These are phyloP conservation scores for Musa troglodytarum DNA, from an alignment of 176 grass and related monocot species.

Conservation along the genomic window DNA sequence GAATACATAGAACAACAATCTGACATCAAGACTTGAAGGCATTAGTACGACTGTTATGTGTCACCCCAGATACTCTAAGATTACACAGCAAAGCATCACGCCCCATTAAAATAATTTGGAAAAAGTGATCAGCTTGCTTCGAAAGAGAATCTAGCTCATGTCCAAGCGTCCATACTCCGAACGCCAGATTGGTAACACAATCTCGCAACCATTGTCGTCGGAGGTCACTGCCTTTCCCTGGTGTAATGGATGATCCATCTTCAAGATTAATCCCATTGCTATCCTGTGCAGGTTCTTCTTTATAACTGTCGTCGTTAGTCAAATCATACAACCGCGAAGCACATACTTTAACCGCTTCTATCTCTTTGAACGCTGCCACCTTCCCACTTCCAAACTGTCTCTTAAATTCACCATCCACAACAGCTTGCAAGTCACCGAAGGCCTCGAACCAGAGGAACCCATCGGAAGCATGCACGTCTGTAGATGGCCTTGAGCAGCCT, in stretches of 20 bases:
- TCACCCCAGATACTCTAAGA: conserved; percentile 41
- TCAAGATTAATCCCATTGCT: conserved; percentile 14
- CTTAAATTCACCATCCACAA: conserved; percentile 37
- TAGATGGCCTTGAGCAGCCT: conserved; percentile 33
- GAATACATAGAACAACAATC: too few species aligned
- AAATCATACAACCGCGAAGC: conserved; percentile 37
- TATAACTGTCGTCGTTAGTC: conserved; percentile 7
- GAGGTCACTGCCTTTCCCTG: conserved; percentile 1
- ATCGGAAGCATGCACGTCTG: conserved; percentile 49
- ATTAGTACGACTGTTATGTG: too few species aligned
- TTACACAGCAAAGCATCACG: conserved; percentile 78
- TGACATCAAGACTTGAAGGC: too few species aligned
- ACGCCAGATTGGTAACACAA: conserved; percentile 37
- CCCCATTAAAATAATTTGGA: conserved; percentile 58
- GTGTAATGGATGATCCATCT: conserved; percentile 1
- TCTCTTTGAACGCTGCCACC: conserved; percentile 46
- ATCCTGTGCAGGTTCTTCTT: conserved; percentile 29
- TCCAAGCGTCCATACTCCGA: conserved; percentile 15
- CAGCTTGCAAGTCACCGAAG: conserved; percentile 42
- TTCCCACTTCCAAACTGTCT: conserved; percentile 22
- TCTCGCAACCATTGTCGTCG: conserved; percentile 30
- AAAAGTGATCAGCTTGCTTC: conserved; percentile 51
- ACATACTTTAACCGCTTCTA: conserved; percentile 46
- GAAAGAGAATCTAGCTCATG: conserved; percentile 39
- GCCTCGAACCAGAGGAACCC: conserved; percentile 63